Conservation (phyloP, 768 basidiomycete genomes). For the Guyanaporus albipodus region DNA sequence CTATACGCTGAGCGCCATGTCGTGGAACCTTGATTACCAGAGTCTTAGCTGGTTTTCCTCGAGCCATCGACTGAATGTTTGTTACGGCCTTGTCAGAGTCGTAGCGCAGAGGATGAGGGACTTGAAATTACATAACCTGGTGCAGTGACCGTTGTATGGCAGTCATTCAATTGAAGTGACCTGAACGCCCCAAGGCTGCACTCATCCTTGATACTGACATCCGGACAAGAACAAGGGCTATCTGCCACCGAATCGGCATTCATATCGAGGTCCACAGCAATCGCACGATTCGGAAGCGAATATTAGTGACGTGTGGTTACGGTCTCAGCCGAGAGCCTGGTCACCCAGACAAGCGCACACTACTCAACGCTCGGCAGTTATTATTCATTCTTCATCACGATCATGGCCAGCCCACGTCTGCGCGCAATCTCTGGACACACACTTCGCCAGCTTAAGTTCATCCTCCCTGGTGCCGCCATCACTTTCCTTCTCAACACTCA, state of each 20-base stretch:
- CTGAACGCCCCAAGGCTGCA: too few relatives aligned
- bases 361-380: too few relatives aligned
- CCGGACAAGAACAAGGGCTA: too few relatives aligned
- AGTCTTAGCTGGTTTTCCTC: conserved; percentile 48
- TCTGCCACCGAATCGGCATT: neutral
- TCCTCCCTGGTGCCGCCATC: conserved; percentile 61
- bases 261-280: neutral
- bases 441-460: conserved; percentile 67
- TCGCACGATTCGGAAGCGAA: conserved; percentile 1
- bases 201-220: too few relatives aligned
- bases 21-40: conserved; percentile 67
- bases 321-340: conserved; percentile 9
- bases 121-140: too few relatives aligned
- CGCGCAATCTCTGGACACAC: conserved; percentile 45
- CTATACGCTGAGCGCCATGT: conserved; percentile 71
- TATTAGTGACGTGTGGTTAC: conserved; percentile 6
- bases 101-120: too few relatives aligned
- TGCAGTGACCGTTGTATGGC: too few relatives aligned
- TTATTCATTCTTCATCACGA: too few relatives aligned
- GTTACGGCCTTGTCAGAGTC: too few relatives aligned
- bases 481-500: conserved; percentile 62
- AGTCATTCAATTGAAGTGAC: too few relatives aligned
- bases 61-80: conserved; percentile 21
- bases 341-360: too few relatives aligned
- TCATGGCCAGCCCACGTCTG: conserved; percentile 20